Evolutionary conservation across 148 eudicot species (phyloP).

Genomic region (Rhododendron kiyosumense): DNA sequence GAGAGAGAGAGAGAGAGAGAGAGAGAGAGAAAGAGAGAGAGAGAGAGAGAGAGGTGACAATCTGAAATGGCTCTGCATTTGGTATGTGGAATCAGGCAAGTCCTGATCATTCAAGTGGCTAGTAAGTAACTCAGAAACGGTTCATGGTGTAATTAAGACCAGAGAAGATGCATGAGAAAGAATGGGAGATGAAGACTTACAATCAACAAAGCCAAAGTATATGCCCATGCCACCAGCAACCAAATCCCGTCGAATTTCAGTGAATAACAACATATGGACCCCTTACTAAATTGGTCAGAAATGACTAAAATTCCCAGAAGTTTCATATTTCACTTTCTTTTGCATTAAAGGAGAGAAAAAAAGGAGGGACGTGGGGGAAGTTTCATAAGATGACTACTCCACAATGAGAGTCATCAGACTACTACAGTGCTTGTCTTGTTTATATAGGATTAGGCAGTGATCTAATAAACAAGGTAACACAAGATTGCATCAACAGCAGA

Average conservation of each 20-base stretch:
- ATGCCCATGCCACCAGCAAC: neutral
- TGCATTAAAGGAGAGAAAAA: neutral
- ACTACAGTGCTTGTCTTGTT: neutral
- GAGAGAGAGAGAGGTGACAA: neutral
- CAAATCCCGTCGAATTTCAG: neutral
- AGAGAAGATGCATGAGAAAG: neutral
- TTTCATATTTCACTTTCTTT: neutral
- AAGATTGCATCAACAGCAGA: neutral
- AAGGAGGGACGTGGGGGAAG: neutral
- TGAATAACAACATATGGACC: neutral
- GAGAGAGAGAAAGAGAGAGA: neutral
- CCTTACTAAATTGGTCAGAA: neutral
- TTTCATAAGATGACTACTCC: neutral
- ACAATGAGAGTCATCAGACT: neutral
- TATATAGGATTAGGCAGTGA: neutral
- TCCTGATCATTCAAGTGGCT: no score
- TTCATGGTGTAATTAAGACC: neutral
- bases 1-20: neutral
- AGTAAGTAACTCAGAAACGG: neutral
- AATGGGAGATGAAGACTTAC: neutral
- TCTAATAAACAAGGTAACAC: neutral
- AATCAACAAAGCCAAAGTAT: neutral
- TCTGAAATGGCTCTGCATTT: neutral
- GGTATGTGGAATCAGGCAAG: no score
- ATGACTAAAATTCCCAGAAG: neutral